Evolutionary conservation across 768 basidiomycete genomes (phyloP).

Genomic region (Lactifluus piperatus): DNA sequence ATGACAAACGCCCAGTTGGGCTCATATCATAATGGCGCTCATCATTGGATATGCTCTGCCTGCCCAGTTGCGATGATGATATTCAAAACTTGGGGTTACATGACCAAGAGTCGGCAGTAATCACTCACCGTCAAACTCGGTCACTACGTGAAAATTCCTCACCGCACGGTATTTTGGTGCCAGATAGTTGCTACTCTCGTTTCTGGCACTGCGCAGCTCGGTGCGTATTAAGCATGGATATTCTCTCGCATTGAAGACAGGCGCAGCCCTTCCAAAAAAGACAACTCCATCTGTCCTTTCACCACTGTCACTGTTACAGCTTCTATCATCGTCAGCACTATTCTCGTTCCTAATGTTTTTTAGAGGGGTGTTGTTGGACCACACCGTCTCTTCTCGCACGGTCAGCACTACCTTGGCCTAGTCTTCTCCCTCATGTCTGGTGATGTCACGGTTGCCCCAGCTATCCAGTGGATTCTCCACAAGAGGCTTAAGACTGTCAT

Average conservation of each 20-base stretch:
- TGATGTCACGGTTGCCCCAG: background rate
- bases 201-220: background rate
- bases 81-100: constrained; percentile 80
- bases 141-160: background rate
- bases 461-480: background rate
- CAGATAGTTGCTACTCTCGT: background rate
- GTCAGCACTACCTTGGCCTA: no score
- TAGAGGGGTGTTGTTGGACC: no score
- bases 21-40: constrained; percentile 69
- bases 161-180: background rate
- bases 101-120: constrained; percentile 56
- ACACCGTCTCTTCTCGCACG: no score
- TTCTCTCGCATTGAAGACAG: background rate
- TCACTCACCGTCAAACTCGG: constrained; percentile 63
- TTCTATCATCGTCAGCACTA: background rate
- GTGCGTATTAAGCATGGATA: background rate
- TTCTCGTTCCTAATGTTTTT: no score
- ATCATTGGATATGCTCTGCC: constrained; percentile 60
- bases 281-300: background rate
- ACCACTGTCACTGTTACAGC: background rate
- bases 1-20: constrained; percentile 69
- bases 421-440: no score
- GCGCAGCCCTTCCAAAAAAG: background rate
- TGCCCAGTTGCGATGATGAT: constrained; percentile 56
- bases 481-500: background rate